Percentiles rank a stretch among this genome's conserved stretches.
These are phyloP conservation scores for Rhexocercosporidium sp. DNA, from an alignment of 2,329 filamentous ascomycete genomes.

Conservation along the genomic window DNA sequence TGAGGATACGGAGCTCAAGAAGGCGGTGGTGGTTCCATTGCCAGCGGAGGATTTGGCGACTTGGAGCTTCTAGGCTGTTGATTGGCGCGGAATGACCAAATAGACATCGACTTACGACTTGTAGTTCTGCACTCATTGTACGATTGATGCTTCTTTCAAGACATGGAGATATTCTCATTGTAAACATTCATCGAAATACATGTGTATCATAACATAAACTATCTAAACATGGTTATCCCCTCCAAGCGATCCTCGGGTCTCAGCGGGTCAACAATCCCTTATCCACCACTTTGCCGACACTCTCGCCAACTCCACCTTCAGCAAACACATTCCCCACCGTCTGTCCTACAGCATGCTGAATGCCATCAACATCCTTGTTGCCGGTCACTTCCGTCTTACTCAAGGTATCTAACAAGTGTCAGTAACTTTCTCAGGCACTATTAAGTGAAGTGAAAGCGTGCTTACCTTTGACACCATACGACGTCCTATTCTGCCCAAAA, in stretches of 20 bases:
- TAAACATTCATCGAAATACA: neutral
- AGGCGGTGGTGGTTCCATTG: neutral
- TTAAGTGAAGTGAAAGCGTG: neutral
- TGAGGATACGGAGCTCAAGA: neutral
- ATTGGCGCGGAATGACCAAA: neutral
- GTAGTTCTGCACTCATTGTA: neutral
- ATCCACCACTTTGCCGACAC: slow-evolving; percentile 34
- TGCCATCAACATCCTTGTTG: slow-evolving; percentile 36
- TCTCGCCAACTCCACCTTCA: slow-evolving; percentile 24
- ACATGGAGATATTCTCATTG: neutral
- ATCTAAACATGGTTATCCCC: neutral
- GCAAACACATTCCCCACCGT: slow-evolving; percentile 33
- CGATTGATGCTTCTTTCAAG: too few relatives aligned
- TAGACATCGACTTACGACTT: neutral
- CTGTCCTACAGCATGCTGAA: slow-evolving; percentile 33
- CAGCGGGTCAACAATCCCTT: slow-evolving; percentile 22
- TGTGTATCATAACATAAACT: neutral
- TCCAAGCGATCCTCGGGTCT: neutral
- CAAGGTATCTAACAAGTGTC: slow-evolving; percentile 30
- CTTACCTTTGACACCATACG: slow-evolving; percentile 38
- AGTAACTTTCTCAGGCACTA: neutral
- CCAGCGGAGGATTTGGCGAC: neutral
- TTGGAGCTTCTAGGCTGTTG: neutral
- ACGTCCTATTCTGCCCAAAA: slow-evolving; percentile 39
- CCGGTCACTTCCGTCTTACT: slow-evolving; percentile 36